These are phyloP conservation scores for Cicer arietinum DNA, from an alignment of 306 rosid species.

Conservation along the genomic window DNA sequence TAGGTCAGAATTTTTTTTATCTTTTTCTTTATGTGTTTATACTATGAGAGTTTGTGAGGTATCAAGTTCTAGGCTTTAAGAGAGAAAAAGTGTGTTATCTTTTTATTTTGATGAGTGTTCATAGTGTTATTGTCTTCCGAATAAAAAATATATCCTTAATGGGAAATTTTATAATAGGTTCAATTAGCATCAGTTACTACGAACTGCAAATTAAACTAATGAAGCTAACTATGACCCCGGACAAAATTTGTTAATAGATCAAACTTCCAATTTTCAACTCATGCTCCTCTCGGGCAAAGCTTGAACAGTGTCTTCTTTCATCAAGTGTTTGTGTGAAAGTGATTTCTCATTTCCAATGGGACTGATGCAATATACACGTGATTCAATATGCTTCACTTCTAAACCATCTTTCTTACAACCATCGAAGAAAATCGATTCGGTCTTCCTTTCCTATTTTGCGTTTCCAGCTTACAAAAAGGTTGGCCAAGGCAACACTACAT, in stretches of 20 bases:
- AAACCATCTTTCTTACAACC: conserved; percentile 83
- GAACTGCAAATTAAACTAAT: neutral
- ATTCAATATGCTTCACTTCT: conserved; percentile 74
- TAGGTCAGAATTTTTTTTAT: too few species aligned
- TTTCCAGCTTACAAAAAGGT: conserved; percentile 91
- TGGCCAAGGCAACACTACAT: conserved; percentile 55
- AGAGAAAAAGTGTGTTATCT: too few species aligned
- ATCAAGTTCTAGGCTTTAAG: too few species aligned
- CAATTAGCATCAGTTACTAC: too few species aligned
- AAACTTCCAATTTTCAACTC: neutral
- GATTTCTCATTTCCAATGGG: conserved; percentile 40
- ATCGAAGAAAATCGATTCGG: conserved; percentile 69
- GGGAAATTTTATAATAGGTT: too few species aligned
- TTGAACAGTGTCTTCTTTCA: conserved; percentile 12
- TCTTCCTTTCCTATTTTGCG: conserved; percentile 94
- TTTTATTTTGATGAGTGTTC: too few species aligned
- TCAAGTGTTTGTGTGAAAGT: conserved; percentile 14
- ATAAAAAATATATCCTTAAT: too few species aligned
- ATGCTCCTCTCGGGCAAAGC: neutral
- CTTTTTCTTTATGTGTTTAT: too few species aligned
- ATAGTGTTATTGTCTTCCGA: too few species aligned
- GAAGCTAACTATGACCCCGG: neutral
- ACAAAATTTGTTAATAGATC: neutral
- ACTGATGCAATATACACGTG: conserved; percentile 23
- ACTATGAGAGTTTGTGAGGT: too few species aligned